A percentile compares a stretch with the other conserved stretches of the same genome.
These are phyloP conservation scores for Globomyces pollinis-pini DNA, from an alignment of 192 early-diverging fungal genomes.

Conservation along the genomic window DNA sequence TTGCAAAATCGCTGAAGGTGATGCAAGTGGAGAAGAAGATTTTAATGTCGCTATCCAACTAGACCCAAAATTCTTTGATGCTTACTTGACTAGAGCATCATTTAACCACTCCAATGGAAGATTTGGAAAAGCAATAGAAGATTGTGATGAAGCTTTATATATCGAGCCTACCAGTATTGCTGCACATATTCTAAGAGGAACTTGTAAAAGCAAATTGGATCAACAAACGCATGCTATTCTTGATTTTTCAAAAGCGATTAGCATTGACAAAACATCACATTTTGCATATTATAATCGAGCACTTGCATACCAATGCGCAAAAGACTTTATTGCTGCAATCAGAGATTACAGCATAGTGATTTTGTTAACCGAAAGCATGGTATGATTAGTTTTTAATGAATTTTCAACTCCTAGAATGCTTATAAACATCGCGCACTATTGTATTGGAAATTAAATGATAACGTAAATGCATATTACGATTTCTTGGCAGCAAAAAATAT, in stretches of 20 bases:
- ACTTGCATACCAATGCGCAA: slow-evolving; percentile 38
- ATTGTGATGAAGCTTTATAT: slow-evolving; percentile 40
- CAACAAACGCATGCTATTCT: slow-evolving; percentile 28
- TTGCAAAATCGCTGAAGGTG: slow-evolving; percentile 33
- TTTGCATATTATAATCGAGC: slow-evolving; percentile 50
- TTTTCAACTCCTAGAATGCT: slow-evolving; percentile 31
- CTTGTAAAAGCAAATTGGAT: slow-evolving; percentile 38
- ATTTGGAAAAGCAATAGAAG: slow-evolving; percentile 32
- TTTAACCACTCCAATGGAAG: slow-evolving; percentile 29
- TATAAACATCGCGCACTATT: slow-evolving; percentile 46
- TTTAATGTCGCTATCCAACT: slow-evolving; percentile 27
- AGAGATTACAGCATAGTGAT: slow-evolving; percentile 50
- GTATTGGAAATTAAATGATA: slow-evolving; percentile 49
- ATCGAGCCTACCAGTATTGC: slow-evolving; percentile 50
- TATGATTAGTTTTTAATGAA: slow-evolving; percentile 12
- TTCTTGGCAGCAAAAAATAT: slow-evolving; percentile 41
- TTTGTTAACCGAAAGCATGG: slow-evolving; percentile 37
- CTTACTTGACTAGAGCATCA: slow-evolving; percentile 40
- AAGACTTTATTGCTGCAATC: slow-evolving; percentile 38
- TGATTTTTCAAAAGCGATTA: slow-evolving; percentile 41
- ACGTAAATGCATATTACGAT: slow-evolving; percentile 46
- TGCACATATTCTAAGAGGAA: slow-evolving; percentile 37
- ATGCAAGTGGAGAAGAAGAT: slow-evolving; percentile 30
- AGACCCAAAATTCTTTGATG: slow-evolving; percentile 44
- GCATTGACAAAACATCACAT: slow-evolving; percentile 34